Conservation (phyloP, 345 rosid species). For the Clarkia xantiana region DNA sequence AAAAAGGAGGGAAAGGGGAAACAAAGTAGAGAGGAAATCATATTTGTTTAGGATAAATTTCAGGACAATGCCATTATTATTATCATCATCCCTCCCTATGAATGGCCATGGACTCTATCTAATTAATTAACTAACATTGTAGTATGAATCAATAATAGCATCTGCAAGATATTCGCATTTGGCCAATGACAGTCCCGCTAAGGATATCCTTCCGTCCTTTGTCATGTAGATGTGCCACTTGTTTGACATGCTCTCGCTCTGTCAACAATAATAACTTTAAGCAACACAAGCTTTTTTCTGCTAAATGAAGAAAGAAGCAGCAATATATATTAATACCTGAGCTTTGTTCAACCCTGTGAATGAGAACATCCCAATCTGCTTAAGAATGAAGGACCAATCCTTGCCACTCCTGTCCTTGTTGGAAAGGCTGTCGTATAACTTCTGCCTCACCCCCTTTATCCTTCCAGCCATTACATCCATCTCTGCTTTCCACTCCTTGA, state of each 20-base stretch:
- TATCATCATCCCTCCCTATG: too few relatives aligned
- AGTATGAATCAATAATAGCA: slow-evolving; percentile 72
- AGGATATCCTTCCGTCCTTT: slow-evolving; percentile 85
- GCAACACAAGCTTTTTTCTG: not conserved
- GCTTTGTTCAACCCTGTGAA: slow-evolving; percentile 84
- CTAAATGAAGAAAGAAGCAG: not conserved
- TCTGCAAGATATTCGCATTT: slow-evolving; percentile 91
- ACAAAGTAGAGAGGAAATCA: too few relatives aligned
- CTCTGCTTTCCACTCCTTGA: slow-evolving; percentile 82
- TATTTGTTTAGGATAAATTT: too few relatives aligned
- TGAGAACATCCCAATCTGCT: slow-evolving; percentile 97
- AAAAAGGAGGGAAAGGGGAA: too few relatives aligned
- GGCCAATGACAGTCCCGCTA: slow-evolving; percentile 81
- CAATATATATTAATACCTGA: too few relatives aligned
- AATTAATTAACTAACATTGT: slow-evolving; percentile 65
- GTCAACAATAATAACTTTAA: slow-evolving; percentile 2
- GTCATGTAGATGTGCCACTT: slow-evolving; percentile 97
- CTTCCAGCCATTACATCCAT: slow-evolving; percentile 99
- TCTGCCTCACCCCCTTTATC: slow-evolving; percentile 73
- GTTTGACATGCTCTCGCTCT: slow-evolving; percentile 82
- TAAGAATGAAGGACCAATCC: slow-evolving; percentile 87
- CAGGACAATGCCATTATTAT: too few relatives aligned
- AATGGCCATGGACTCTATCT: too few relatives aligned
- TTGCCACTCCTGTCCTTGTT: slow-evolving; percentile 83
- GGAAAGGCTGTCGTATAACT: slow-evolving; percentile 54